These are phyloP conservation scores for Heliamphora exappendiculata DNA, from an alignment of 148 eudicot species.

Conservation along the genomic window DNA sequence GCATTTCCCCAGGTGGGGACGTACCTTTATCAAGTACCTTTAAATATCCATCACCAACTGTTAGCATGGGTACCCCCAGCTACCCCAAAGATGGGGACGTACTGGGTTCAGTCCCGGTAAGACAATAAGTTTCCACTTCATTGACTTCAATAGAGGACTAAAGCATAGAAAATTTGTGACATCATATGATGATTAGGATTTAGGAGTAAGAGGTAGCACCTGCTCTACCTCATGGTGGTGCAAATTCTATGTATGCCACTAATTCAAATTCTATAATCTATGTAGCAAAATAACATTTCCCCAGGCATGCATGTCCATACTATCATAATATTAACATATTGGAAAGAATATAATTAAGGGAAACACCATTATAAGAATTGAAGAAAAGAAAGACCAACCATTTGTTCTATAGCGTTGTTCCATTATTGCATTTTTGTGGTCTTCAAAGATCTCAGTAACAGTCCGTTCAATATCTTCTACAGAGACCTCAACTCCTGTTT, in stretches of 20 bases:
- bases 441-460: conserved; percentile 64
- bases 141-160: not conserved
- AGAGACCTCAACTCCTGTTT: conserved; percentile 81
- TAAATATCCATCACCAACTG: not conserved
- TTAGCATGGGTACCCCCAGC: not conserved
- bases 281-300: not conserved
- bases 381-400: conserved; percentile 33
- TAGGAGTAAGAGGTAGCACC: not conserved
- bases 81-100: not conserved
- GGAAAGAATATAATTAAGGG: not conserved
- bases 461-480: conserved; percentile 46
- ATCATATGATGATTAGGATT: not conserved
- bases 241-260: not conserved
- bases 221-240: not conserved
- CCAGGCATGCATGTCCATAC: not conserved
- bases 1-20: not conserved
- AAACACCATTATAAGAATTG: not conserved
- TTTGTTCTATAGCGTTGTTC: conserved; percentile 83
- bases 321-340: not conserved
- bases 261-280: not conserved
- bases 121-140: not conserved
- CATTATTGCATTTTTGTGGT: conserved; percentile 50
- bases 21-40: no score
- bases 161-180: not conserved
- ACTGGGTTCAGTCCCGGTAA: not conserved